phyloP scores from a whole-genome alignment of 164 flowering plant genomes.

The Umbilicus rupestris region DNA sequence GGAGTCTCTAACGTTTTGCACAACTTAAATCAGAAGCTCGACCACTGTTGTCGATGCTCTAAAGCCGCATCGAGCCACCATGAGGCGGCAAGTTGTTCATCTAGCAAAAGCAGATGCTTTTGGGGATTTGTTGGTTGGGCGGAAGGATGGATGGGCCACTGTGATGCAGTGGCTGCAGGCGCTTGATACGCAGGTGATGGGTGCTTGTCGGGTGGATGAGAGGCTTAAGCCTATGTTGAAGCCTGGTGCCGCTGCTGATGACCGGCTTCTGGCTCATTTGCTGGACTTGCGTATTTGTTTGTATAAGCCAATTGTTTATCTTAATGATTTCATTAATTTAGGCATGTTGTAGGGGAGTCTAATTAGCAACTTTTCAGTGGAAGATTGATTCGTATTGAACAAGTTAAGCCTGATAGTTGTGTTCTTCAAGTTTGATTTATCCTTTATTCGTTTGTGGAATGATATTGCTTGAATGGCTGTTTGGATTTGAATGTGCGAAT shows the following conservation, averaged over 20 bases:
- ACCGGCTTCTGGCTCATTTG: constrained; percentile 65
- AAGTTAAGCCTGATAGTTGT: background rate
- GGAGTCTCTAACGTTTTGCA: too few relatives aligned
- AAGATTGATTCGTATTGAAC: background rate
- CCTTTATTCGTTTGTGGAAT: too few relatives aligned
- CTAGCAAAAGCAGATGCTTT: too few relatives aligned
- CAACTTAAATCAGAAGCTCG: too few relatives aligned
- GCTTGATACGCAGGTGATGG: constrained; percentile 75
- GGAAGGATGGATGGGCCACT: constrained; percentile 29
- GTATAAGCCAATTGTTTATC: background rate
- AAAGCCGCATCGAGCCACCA: too few relatives aligned
- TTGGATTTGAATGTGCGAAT: background rate
- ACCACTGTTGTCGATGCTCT: too few relatives aligned
- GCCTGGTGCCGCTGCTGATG: constrained; percentile 64
- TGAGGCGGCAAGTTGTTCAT: too few relatives aligned
- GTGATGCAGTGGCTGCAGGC: constrained; percentile 78
- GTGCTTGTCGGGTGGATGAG: constrained; percentile 94
- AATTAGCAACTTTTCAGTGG: too few relatives aligned
- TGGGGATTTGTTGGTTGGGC: constrained; percentile 52
- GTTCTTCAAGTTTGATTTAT: background rate
- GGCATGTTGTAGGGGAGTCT: too few relatives aligned
- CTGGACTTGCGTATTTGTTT: too few relatives aligned
- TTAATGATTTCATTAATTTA: background rate
- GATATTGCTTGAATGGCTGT: too few relatives aligned
- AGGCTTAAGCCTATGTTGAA: constrained; percentile 85